Evolutionary conservation across 345 rosid species (phyloP), one percentile per base, ranked within the genome.

Genomic region (Dovyalis caffra): DNA sequence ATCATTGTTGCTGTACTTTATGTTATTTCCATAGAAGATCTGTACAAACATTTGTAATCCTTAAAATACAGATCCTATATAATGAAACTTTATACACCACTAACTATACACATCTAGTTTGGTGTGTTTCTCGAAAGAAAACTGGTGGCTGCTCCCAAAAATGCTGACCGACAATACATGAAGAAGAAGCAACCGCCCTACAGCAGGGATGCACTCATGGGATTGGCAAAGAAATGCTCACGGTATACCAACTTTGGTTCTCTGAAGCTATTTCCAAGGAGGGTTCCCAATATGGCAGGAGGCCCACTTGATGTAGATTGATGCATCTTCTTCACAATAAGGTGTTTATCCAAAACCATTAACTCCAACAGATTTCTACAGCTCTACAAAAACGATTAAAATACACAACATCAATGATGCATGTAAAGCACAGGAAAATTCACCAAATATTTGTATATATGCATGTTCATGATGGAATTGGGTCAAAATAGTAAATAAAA

Each of bases 271-370:
- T 76, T 74, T 57, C 84, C 74, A 2, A 88, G 66, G 37, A 92
- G 88, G 61, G 87, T 61, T 72, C 67, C 62, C 29, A 95, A 61
- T 56, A 89, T 82, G 37, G 84, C 47, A 66, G 95, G 97, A 21
- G 90, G 90, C 3, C 85, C 88, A 35, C 56, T 71, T 79, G 79
- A 79, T 43, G 73, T 66, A 26, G 85, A 78, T 79, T 91, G 90
- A 65, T 82, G 77, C 96, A 90, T 90, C 80, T 83, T 88, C 83
- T 88, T 88, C 74, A 85, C 85, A 1, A 70, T 78, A 10, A 90
- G 76, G 82, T 93, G 93, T 71, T 82, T 81, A n/a, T 95, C 96
- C 66, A 89, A 83, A 79, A 80, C 80, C 97, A 93, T 93, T 75
- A 87, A 80, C 81, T 95, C 90, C 84, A 93, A 56, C 66, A 95